These are phyloP conservation scores for Zostera marina DNA, from an alignment of 116 monocot genomes.

Conservation along the genomic window DNA sequence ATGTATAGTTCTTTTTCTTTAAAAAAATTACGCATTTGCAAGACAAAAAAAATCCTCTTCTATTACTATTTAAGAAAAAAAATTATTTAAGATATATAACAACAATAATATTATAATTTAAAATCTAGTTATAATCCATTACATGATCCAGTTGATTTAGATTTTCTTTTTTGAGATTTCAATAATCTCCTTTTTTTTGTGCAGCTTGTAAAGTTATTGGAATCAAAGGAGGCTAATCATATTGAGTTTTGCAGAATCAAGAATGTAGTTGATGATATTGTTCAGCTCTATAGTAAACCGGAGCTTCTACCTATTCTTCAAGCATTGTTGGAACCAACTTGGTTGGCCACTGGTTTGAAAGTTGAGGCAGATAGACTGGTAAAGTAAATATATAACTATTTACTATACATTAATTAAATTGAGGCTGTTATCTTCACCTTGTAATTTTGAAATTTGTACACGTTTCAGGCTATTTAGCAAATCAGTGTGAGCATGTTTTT, in stretches of 20 bases:
- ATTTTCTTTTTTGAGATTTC: not conserved
- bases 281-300: conserved; percentile 50
- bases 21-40: too few relatives aligned
- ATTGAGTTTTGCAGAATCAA: conserved; percentile 93
- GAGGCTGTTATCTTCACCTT: not conserved
- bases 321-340: conserved; percentile 56
- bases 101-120: too few relatives aligned
- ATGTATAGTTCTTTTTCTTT: too few relatives aligned
- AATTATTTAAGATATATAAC: too few relatives aligned
- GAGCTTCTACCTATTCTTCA: conserved; percentile 53
- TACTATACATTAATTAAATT: too few relatives aligned
- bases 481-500: too few relatives aligned
- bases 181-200: conserved; percentile 1
- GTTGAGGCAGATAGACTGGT: conserved; percentile 55
- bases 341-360: conserved; percentile 73
- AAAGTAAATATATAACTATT: too few relatives aligned
- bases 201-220: conserved; percentile 94
- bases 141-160: too few relatives aligned
- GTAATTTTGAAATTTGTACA: not conserved
- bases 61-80: too few relatives aligned
- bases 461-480: too few relatives aligned
- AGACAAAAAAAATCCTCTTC: too few relatives aligned
- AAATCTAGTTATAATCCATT: too few relatives aligned
- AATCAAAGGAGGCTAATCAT: conserved; percentile 95
- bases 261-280: conserved; percentile 79